Conservation (phyloP, 768 basidiomycete species). For the Termitomyces sp. region DNA sequence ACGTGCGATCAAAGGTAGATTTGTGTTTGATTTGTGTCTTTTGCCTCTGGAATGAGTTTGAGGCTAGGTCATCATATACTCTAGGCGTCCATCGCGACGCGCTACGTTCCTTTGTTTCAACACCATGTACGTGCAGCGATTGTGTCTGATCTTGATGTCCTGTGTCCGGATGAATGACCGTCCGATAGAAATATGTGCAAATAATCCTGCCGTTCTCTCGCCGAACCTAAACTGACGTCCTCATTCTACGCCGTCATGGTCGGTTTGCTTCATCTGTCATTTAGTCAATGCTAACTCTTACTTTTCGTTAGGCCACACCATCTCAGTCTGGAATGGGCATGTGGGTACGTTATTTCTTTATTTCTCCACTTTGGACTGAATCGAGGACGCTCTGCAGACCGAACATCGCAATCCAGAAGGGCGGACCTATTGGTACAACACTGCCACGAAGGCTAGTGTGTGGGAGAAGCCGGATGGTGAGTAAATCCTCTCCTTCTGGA, state of each 20-base stretch:
- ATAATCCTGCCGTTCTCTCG: neutral
- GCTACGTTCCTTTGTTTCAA: neutral
- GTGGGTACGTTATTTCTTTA: constrained; percentile 27
- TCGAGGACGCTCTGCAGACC: constrained; percentile 45
- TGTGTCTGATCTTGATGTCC: neutral
- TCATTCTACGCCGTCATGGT: constrained; percentile 6
- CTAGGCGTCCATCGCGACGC: neutral
- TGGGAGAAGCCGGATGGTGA: constrained; percentile 98
- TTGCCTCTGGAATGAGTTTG: neutral
- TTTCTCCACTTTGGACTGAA: neutral
- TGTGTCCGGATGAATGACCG: neutral
- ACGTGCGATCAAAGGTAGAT: neutral
- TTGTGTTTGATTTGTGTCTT: neutral
- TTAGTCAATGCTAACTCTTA: neutral
- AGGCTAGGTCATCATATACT: neutral
- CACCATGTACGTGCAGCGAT: neutral
- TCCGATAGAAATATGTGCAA: constrained; percentile 10
- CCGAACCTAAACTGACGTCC: neutral
- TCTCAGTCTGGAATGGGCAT: constrained; percentile 23
- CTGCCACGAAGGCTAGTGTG: constrained; percentile 82
- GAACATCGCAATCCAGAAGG: constrained; percentile 95
- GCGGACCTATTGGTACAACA: constrained; percentile 98
- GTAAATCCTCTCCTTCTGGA: constrained; percentile 17
- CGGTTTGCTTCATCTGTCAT: neutral
- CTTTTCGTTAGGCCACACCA: constrained; percentile 5